phyloP scores from a whole-genome alignment of 139 green algal genomes.

The Mesostigma viride region DNA sequence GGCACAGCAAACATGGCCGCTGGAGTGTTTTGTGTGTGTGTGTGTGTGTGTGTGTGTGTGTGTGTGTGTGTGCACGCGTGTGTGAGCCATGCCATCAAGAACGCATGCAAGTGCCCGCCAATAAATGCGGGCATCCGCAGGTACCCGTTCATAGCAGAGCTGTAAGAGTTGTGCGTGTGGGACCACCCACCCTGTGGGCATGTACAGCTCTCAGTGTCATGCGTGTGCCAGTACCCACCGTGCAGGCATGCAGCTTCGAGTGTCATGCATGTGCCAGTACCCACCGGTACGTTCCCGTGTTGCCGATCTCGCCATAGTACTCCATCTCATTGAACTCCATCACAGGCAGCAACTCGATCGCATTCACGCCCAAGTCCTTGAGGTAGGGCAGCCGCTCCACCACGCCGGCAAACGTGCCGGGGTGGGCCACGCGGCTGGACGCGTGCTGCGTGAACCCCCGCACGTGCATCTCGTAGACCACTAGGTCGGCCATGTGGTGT shows the following conservation, averaged over 20 bases:
- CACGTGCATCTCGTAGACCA: conserved; percentile 97
- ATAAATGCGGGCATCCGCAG: too few relatives aligned
- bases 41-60: too few relatives aligned
- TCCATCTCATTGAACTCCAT: conserved; percentile 99
- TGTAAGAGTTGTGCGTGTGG: too few relatives aligned
- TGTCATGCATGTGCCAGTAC: background rate
- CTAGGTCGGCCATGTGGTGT: conserved; percentile 36
- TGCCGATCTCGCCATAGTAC: conserved; percentile 63
- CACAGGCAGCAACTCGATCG: conserved; percentile 88
- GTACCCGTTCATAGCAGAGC: too few relatives aligned
- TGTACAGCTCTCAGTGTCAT: too few relatives aligned
- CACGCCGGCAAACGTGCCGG: conserved; percentile 78
- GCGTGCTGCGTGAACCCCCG: conserved; percentile 77
- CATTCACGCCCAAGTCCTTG: conserved; percentile 77
- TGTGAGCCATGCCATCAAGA: too few relatives aligned
- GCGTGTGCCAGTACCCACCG: too few relatives aligned
- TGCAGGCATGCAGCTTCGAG: background rate
- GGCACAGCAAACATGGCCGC: too few relatives aligned
- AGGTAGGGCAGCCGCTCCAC: conserved; percentile 85
- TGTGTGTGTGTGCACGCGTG: too few relatives aligned
- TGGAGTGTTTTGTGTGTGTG: too few relatives aligned
- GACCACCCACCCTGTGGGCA: too few relatives aligned
- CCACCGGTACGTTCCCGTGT: conserved; percentile 19
- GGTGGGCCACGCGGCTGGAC: conserved; percentile 31
- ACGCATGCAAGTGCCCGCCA: too few relatives aligned